Evolutionary conservation across 768 basidiomycete genomes (phyloP).

Genomic region (Trametes coccinea): DNA sequence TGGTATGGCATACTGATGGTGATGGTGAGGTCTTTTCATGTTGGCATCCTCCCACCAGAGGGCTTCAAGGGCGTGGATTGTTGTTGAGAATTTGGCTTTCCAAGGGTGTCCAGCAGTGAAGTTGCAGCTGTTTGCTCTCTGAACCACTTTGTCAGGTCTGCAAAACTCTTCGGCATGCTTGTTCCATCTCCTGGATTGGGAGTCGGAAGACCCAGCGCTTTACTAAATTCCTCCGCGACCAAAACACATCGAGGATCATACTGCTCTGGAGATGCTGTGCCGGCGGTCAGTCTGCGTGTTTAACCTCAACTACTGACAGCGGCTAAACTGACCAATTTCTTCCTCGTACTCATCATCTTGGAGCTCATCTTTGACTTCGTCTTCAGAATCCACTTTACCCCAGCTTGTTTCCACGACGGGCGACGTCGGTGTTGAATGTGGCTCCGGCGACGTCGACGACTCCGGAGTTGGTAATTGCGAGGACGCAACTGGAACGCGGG

Average conservation of each 20-base stretch:
- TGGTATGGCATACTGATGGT: too few relatives aligned
- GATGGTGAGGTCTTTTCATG: too few relatives aligned
- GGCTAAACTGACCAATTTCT: neutral
- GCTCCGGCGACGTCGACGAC: slow-evolving; percentile 18
- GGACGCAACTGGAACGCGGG: neutral
- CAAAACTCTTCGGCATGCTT: neutral
- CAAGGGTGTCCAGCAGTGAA: neutral
- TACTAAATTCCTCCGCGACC: neutral
- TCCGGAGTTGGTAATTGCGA: slow-evolving; percentile 16
- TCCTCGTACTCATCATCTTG: slow-evolving; percentile 1
- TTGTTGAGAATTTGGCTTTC: neutral
- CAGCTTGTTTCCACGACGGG: slow-evolving; percentile 8
- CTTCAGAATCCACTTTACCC: slow-evolving; percentile 8
- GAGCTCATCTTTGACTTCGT: slow-evolving; percentile 15
- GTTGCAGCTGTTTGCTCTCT: neutral
- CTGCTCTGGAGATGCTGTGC: neutral
- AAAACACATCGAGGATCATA: neutral
- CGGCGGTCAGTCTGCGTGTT: too few relatives aligned
- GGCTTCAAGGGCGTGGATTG: neutral
- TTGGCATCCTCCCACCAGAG: neutral
- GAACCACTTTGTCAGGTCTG: slow-evolving; percentile 5
- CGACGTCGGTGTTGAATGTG: slow-evolving; percentile 1
- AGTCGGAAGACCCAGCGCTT: neutral
- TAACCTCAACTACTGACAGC: too few relatives aligned
- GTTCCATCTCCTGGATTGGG: neutral